Evolutionary conservation across 2,329 filamentous ascomycete species (phyloP), one percentile per base, ranked within the genome.

Genomic region (Xylariales sp.): DNA sequence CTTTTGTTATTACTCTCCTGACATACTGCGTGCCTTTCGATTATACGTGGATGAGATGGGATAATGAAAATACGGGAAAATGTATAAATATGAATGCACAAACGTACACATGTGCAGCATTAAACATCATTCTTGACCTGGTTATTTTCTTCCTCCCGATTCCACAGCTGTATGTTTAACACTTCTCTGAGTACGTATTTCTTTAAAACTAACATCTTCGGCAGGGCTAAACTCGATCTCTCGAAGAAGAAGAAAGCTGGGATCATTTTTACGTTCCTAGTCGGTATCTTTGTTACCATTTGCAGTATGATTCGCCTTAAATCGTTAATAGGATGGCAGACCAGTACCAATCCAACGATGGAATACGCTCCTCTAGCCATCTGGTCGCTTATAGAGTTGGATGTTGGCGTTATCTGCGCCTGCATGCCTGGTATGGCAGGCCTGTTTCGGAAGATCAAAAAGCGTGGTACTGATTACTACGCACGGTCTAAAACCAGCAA

Each of bases 181-280:
- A n/a, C 4, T 10, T 15, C 10, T 11, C 17, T 6, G 13, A 11
- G n/a, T 14, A 21, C 4, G 23, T 7, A 19, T 19, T 21, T 36
- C n/a, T 24, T 12, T 19, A 14, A 30, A 16, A 23, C n/a, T 13
- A 15, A 32, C 32, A 25, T 16, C 15, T 15, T 14, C 17, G 3
- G n/a, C 31, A 48, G 46, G 5, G 14, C 33, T 11, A 36, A 40
- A 16, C 40, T 42, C 18, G 37, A 42, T 24, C 17, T 42, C 14
- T 29, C 14, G 8, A 19, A 21, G 37, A 42, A 40, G 33, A 42
- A 40, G 37, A 42, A 42, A 30, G 3, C 38, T 25, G 21, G 38
- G 36, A 36, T 54, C 50, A 13, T 47, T 44, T 6, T 56, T 51
- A 11, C 45, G 47, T 19, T 55, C 51, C 3, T 39, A 48, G 33